These are phyloP conservation scores for Juglanconis sp. DNA, from an alignment of 2,329 filamentous ascomycete genomes.

Conservation along the genomic window DNA sequence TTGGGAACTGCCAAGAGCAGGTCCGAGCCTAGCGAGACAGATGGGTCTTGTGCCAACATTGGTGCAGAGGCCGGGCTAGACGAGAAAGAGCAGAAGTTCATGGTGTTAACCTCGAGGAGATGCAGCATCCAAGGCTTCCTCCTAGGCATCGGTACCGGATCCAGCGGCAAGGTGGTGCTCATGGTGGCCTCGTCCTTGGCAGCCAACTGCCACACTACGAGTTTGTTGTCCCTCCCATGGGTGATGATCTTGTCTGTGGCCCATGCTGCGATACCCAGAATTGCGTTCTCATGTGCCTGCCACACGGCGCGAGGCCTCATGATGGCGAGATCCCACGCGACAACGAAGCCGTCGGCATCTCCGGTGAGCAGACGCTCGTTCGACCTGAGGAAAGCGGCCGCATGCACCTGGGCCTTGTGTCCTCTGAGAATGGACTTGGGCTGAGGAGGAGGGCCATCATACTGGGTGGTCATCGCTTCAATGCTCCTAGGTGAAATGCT, in stretches of 20 bases:
- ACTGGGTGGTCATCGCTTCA: constrained; percentile 24
- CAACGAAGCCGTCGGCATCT: constrained; percentile 85
- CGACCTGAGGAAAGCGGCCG: constrained; percentile 65
- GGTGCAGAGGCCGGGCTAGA: constrained; percentile 44
- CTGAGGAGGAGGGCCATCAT: constrained; percentile 29
- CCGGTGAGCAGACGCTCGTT: constrained; percentile 80
- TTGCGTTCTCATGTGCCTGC: constrained; percentile 75
- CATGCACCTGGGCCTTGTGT: constrained; percentile 77
- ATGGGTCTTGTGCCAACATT: constrained; percentile 15
- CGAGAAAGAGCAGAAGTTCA: constrained; percentile 91
- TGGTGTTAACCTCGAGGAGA: constrained; percentile 79
- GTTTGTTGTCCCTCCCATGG: constrained; percentile 87
- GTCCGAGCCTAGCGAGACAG: constrained; percentile 29
- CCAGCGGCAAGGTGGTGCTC: constrained; percentile 68
- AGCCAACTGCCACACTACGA: constrained; percentile 78
- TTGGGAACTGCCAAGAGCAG: constrained; percentile 79
- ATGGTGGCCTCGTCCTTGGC: constrained; percentile 59
- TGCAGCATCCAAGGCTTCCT: constrained; percentile 82
- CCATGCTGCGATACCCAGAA: constrained; percentile 74
- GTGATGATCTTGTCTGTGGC: constrained; percentile 73
- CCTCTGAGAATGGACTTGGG: constrained; percentile 73
- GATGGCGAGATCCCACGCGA: constrained; percentile 79
- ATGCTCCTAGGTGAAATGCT: no score
- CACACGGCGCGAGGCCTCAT: constrained; percentile 82
- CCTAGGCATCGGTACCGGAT: constrained; percentile 46